phyloP scores from a whole-genome alignment of 2,329 filamentous ascomycete genomes.

The Ophiognomonia clavigignenti-juglandacearum region DNA sequence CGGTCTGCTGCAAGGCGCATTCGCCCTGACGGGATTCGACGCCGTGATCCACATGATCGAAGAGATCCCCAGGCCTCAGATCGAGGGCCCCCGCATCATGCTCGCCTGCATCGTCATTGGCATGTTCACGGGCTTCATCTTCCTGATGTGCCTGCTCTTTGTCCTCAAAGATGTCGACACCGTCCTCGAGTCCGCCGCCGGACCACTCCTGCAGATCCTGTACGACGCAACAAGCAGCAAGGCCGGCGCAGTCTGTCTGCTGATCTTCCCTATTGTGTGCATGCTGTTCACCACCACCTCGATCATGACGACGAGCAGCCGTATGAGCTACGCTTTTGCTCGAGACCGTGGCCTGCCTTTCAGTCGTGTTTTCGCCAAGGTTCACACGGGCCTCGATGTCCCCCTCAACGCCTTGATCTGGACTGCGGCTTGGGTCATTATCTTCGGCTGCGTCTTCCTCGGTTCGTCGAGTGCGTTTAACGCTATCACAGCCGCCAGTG shows the following conservation, averaged over 20 bases:
- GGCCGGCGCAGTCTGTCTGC: slow-evolving; percentile 56
- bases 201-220: slow-evolving; percentile 36
- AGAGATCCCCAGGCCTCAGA: slow-evolving; percentile 48
- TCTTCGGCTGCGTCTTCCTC: slow-evolving; percentile 67
- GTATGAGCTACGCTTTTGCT: slow-evolving; percentile 65
- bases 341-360: slow-evolving; percentile 63
- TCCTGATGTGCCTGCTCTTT: slow-evolving; percentile 55
- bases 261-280: slow-evolving; percentile 64
- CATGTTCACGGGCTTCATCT: slow-evolving; percentile 49
- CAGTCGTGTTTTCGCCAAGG: slow-evolving; percentile 53
- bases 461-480: slow-evolving; percentile 66
- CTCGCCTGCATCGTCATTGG: slow-evolving; percentile 60
- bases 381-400: slow-evolving; percentile 57
- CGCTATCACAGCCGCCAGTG: slow-evolving; percentile 65
- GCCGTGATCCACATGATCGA: slow-evolving; percentile 52
- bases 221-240: slow-evolving; percentile 57
- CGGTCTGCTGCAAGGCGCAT: slow-evolving; percentile 48
- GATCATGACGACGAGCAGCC: slow-evolving; percentile 61
- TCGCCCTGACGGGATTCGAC: slow-evolving; percentile 47
- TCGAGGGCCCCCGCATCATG: slow-evolving; percentile 62
- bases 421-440: slow-evolving; percentile 54
- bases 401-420: slow-evolving; percentile 64
- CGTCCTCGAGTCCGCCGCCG: slow-evolving; percentile 35
- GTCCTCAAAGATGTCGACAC: slow-evolving; percentile 52
- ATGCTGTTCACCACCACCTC: slow-evolving; percentile 58